These are phyloP conservation scores for Lipomyces starkeyi DNA, from an alignment of 805 yeast genomes.

Conservation along the genomic window DNA sequence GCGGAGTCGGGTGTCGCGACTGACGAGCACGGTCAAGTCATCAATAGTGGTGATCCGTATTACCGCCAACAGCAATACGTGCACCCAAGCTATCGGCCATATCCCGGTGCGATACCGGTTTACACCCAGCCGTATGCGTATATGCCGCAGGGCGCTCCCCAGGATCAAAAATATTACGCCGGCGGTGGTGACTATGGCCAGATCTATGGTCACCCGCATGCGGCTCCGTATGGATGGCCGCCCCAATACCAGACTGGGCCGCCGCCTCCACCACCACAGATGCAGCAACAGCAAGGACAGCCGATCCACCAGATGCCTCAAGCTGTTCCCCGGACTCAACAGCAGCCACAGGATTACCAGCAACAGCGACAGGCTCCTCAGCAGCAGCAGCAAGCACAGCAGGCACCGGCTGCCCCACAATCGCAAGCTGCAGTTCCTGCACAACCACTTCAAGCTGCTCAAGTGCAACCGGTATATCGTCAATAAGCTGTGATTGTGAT, in stretches of 20 bases:
- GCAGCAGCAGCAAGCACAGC: conserved; percentile 22
- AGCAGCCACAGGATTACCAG: conserved; percentile 17
- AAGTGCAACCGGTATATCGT: conserved; percentile 1
- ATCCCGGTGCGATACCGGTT: conserved; percentile 35
- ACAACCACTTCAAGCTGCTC: conserved; percentile 26
- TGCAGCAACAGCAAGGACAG: conserved; percentile 11
- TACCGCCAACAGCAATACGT: conserved; percentile 27
- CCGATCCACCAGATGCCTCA: conserved; percentile 18
- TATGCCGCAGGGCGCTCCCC: conserved; percentile 13
- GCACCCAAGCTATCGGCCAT: conserved; percentile 31
- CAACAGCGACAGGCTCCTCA: conserved; percentile 22
- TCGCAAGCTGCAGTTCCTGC: conserved; percentile 22
- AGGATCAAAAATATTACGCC: conserved; percentile 21
- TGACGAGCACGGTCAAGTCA: conserved; percentile 26
- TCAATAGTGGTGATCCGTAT: conserved; percentile 20
- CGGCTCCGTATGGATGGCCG: conserved; percentile 24
- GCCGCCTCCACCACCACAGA: background rate
- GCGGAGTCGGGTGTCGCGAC: conserved; percentile 7
- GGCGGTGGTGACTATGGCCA: conserved; percentile 17
- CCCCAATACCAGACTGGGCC: conserved; percentile 24
- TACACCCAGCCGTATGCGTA: conserved; percentile 25
- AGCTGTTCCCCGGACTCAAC: conserved; percentile 34
- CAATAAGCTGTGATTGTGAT: background rate
- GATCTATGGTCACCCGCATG: conserved; percentile 19
- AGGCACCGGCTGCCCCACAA: conserved; percentile 21